Evolutionary conservation across 2,329 filamentous ascomycete species (phyloP), one percentile per base, ranked within the genome.

Genomic region (Nigrospora sphaerica): DNA sequence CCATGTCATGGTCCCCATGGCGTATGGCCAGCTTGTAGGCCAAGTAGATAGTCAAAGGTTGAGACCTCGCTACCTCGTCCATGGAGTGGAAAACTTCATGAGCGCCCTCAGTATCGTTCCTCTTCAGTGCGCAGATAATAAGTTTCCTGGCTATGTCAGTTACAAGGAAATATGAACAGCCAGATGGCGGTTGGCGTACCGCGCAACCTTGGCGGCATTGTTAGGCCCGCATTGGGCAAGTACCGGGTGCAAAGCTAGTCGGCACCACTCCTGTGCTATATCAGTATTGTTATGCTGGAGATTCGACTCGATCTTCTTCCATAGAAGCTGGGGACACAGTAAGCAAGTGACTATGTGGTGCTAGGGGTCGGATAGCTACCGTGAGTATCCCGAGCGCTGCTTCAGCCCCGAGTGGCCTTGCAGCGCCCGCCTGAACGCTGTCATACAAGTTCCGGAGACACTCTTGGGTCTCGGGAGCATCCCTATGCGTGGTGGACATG

Each of bases 1-100:
- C 84, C 60, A 75, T 59, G 1, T 79, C 73, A 34, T 66, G 59
- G 54, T 91, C 78, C 48, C 71, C 71, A 16, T 66, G 72, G 40
- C 77, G 72, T 2, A 93, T 63, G 1, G 85, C 80, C 16, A 84
- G 71, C 58, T 86, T 89, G 64, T 88, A 95, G 67, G 87, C 78
- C 23, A 95, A 62, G 58, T 88, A 93, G 33, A 78, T 73, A 3
- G 86, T 88, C 55, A 84, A 72, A 1, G 81, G 74, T 11, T 87
- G 81, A 40, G 78, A 71, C 50, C 74, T 77, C 16, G 74, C 74
- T 0, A 64, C 54, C 14, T 78, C 69, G 1, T 83, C 67, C 75
- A 93, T 85, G 2, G 71, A 62, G 17, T 70, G 64, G 52, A 85
- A 83, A 1, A 76, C 62, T 31, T 77, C 69, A 35, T 70, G 68